Percentiles rank a stretch among this genome's conserved stretches.
These are phyloP conservation scores for Tephrocybe sp. DNA, from an alignment of 768 basidiomycete species.

Conservation along the genomic window DNA sequence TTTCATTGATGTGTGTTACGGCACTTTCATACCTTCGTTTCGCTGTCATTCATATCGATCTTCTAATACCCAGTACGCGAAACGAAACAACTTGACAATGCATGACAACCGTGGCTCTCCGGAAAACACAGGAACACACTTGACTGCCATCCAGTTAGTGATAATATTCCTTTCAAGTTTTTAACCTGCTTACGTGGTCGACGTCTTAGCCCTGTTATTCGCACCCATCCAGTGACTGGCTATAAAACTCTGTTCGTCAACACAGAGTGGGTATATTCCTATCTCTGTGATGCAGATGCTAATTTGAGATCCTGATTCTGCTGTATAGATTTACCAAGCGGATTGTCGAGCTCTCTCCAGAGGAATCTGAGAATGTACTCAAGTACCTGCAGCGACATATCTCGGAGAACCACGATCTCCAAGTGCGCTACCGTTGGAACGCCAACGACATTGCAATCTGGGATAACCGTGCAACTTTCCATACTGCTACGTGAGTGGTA, in stretches of 20 bases:
- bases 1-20: conserved; percentile 37
- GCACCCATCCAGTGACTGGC: neutral
- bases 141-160: conserved; percentile 46
- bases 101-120: conserved; percentile 47
- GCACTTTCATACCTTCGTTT: conserved; percentile 14
- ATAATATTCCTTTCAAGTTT: neutral
- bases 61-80: conserved; percentile 27
- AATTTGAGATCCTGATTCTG: neutral
- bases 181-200: neutral
- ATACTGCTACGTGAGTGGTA: conserved; percentile 43
- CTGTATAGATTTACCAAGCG: neutral
- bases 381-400: conserved; percentile 30
- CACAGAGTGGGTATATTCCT: neutral
- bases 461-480: conserved; percentile 57
- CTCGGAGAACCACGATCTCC: conserved; percentile 58
- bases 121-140: conserved; percentile 43
- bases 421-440: conserved; percentile 50
- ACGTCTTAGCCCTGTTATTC: neutral
- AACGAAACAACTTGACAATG: conserved; percentile 25
- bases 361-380: conserved; percentile 22
- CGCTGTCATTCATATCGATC: neutral
- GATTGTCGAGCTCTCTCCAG: neutral
- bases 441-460: conserved; percentile 56
- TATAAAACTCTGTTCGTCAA: neutral
- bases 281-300: neutral